Evolutionary conservation across 805 yeast genomes (phyloP).

Genomic region (Saccharomycopsis sp.): DNA sequence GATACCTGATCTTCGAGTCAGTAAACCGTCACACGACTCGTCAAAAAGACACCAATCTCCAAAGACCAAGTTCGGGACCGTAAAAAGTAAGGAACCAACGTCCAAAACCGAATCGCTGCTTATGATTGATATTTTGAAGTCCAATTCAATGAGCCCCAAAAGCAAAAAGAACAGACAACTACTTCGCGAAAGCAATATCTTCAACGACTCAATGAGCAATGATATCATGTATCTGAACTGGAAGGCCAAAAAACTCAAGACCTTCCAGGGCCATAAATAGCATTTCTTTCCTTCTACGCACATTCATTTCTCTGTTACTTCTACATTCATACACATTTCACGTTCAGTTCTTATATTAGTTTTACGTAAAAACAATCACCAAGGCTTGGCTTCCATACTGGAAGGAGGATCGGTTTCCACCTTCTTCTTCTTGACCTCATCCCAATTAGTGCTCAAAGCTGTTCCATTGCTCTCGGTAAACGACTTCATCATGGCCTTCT

Average conservation of each 20-base stretch:
- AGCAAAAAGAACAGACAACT: neutral
- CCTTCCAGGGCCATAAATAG: neutral
- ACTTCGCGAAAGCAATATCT: slow-evolving; percentile 1
- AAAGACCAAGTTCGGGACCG: too few relatives aligned
- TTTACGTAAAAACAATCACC: neutral
- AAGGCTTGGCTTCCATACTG: slow-evolving; percentile 50
- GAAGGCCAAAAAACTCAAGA: slow-evolving; percentile 5
- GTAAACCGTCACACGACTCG: neutral
- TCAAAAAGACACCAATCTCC: neutral
- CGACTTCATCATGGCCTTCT: slow-evolving; percentile 95
- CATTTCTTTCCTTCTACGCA: neutral
- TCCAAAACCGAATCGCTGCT: neutral
- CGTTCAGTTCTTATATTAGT: neutral
- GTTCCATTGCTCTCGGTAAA: slow-evolving; percentile 93
- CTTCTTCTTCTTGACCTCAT: slow-evolving; percentile 60
- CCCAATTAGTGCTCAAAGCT: slow-evolving; percentile 89
- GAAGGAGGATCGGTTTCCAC: slow-evolving; percentile 72
- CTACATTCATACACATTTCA: neutral
- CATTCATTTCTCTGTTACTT: neutral
- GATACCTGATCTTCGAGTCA: neutral
- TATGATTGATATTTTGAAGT: neutral
- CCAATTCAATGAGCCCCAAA: neutral
- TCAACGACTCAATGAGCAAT: slow-evolving; percentile 14
- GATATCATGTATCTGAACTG: slow-evolving; percentile 11
- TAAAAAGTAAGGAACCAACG: neutral